phyloP scores from a whole-genome alignment of 2,329 filamentous ascomycete species.

The Fusarium anthophilum region DNA sequence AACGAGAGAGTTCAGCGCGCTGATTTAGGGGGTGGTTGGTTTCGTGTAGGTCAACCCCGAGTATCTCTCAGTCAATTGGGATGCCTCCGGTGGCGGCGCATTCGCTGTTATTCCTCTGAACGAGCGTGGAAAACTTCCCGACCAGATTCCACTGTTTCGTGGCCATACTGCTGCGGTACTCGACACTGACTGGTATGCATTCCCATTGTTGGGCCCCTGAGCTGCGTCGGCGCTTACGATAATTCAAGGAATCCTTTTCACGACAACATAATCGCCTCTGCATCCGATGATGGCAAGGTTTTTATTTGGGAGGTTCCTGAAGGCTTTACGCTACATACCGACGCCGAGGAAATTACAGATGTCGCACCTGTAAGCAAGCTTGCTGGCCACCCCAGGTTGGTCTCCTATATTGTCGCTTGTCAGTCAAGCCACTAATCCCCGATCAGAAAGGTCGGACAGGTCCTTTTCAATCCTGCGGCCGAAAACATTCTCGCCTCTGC shows the following conservation, averaged over 20 bases:
- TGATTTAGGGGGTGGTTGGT: constrained; percentile 39
- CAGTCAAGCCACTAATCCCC: constrained; percentile 24
- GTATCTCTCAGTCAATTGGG: constrained; percentile 98
- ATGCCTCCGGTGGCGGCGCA: constrained; percentile 92
- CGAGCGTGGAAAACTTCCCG: constrained; percentile 90
- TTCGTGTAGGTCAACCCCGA: constrained; percentile 83
- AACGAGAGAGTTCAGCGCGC: constrained; percentile 32
- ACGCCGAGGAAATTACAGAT: constrained; percentile 84
- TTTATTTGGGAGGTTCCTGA: constrained; percentile 96
- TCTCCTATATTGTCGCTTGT: neutral
- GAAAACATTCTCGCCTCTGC: constrained; percentile 95
- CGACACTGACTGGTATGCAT: constrained; percentile 90
- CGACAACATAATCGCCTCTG: constrained; percentile 90
- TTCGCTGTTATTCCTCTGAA: constrained; percentile 94
- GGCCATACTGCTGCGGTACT: constrained; percentile 95
- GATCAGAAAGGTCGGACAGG: constrained; percentile 93
- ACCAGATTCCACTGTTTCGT: constrained; percentile 92
- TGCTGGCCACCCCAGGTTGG: constrained; percentile 84
- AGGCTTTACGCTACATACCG: constrained; percentile 83
- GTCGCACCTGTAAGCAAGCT: constrained; percentile 84
- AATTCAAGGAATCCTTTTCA: constrained; percentile 88
- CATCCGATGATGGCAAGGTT: constrained; percentile 95
- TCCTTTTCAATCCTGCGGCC: constrained; percentile 96
- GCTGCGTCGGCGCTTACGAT: constrained; percentile 21
- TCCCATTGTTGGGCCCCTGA: constrained; percentile 14